phyloP scores from a whole-genome alignment of 2,329 filamentous ascomycete genomes.

The Plenodomus tracheiphilus region DNA sequence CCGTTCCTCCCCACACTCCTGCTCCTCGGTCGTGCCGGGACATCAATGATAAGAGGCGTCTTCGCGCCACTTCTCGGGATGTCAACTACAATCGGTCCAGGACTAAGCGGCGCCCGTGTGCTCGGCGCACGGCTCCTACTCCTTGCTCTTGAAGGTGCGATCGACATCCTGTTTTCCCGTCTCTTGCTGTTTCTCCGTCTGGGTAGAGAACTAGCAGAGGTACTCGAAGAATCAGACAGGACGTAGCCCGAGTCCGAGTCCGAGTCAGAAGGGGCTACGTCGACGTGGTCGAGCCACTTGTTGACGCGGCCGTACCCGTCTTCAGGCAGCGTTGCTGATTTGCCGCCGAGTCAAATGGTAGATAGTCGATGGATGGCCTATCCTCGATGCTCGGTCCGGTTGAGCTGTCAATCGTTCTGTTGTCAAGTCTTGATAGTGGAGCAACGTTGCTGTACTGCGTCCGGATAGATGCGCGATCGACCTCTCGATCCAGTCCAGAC shows the following conservation, averaged over 20 bases:
- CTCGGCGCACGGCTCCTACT: slow-evolving; percentile 38
- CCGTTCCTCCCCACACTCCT: slow-evolving; percentile 28
- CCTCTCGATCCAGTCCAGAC: neutral
- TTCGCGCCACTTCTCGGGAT: slow-evolving; percentile 26
- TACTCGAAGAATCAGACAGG: slow-evolving; percentile 20
- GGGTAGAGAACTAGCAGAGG: slow-evolving; percentile 21
- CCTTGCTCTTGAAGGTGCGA: slow-evolving; percentile 31
- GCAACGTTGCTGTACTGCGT: slow-evolving; percentile 4
- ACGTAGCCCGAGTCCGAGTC: slow-evolving; percentile 25
- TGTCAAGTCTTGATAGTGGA: slow-evolving; percentile 1
- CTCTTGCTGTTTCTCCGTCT: slow-evolving; percentile 12
- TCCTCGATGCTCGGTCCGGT: neutral
- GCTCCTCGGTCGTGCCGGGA: slow-evolving; percentile 31
- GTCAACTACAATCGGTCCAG: slow-evolving; percentile 30
- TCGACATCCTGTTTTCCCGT: slow-evolving; percentile 25
- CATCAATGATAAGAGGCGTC: slow-evolving; percentile 34
- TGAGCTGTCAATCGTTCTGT: slow-evolving; percentile 7
- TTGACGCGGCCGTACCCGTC: slow-evolving; percentile 12
- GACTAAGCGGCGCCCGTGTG: slow-evolving; percentile 21
- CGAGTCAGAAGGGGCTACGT: slow-evolving; percentile 26
- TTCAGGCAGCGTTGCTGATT: slow-evolving; percentile 11
- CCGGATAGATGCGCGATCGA: slow-evolving; percentile 1
- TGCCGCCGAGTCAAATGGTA: neutral
- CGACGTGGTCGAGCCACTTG: slow-evolving; percentile 21
- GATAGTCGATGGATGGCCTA: neutral